phyloP scores from a whole-genome alignment of 805 yeast genomes.

The Sugiyamaella smithiae region DNA sequence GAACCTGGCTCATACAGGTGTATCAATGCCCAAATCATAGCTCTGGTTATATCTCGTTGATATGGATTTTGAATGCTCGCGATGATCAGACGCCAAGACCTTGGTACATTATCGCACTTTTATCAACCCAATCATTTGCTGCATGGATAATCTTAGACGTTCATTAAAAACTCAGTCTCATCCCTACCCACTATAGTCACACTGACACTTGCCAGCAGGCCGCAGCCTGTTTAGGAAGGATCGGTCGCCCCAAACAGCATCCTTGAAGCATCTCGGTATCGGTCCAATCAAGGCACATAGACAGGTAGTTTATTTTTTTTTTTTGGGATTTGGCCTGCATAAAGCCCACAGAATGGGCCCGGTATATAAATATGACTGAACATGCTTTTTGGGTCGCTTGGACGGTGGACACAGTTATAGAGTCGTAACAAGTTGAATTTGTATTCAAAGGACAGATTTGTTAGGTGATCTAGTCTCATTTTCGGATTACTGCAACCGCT shows the following conservation, averaged over 20 bases:
- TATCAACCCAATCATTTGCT: background rate
- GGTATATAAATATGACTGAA: background rate
- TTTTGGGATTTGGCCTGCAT: background rate
- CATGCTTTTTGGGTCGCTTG: no score
- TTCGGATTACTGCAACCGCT: no score
- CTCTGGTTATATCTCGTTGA: no score
- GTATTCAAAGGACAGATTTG: no score
- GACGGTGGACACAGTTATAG: no score
- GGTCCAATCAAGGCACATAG: slow-evolving; percentile 1
- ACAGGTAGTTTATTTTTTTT: background rate
- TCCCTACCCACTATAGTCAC: background rate
- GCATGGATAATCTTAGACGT: background rate
- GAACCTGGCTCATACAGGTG: no score
- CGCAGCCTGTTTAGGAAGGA: background rate
- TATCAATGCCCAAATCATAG: no score
- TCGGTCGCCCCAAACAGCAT: background rate
- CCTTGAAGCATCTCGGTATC: background rate
- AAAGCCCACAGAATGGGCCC: background rate
- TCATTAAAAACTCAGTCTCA: background rate
- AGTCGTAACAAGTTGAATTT: no score
- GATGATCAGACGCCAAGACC: background rate
- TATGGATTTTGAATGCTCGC: no score
- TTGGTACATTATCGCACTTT: background rate
- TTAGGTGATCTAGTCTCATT: no score
- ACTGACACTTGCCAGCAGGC: background rate